Conservation (phyloP, 768 basidiomycete genomes). For the Leccinum variicolor region DNA sequence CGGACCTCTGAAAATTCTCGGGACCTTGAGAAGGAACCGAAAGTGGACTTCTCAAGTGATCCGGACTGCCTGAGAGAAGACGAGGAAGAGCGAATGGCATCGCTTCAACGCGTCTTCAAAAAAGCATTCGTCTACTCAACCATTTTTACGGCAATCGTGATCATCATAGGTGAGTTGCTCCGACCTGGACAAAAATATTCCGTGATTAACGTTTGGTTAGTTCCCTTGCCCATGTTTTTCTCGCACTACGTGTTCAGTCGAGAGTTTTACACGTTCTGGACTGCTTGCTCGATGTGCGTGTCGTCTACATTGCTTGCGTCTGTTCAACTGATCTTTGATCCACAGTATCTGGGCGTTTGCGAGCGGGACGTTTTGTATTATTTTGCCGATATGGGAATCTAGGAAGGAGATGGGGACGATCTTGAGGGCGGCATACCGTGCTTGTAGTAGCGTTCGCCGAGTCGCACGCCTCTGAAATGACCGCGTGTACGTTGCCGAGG, state of each 20-base stretch:
- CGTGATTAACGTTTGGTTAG: constrained; percentile 13
- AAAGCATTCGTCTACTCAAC: constrained; percentile 34
- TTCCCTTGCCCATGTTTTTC: constrained; percentile 40
- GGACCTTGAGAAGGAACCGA: constrained; percentile 16
- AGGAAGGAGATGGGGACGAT: constrained; percentile 31
- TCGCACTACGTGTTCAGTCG: constrained; percentile 35
- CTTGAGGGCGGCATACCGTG: constrained; percentile 11
- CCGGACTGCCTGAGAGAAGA: background rate
- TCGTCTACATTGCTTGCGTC: background rate
- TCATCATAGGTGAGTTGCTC: constrained; percentile 29
- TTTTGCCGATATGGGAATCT: constrained; percentile 39
- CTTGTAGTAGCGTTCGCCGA: background rate
- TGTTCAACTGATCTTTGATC: constrained; percentile 3
- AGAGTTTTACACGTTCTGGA: constrained; percentile 38
- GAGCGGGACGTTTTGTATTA: constrained; percentile 36
- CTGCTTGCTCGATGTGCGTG: constrained; percentile 36
- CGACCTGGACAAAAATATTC: background rate
- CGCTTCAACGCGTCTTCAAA: constrained; percentile 30
- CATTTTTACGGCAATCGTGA: constrained; percentile 31
- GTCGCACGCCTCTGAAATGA: background rate
- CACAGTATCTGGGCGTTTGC: constrained; percentile 34
- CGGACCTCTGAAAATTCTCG: background rate
- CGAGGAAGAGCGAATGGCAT: constrained; percentile 10
- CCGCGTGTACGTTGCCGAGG: background rate
- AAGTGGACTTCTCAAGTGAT: background rate